phyloP scores from a whole-genome alignment of 192 early-diverging fungal genomes.

The Geranomyces variabilis region DNA sequence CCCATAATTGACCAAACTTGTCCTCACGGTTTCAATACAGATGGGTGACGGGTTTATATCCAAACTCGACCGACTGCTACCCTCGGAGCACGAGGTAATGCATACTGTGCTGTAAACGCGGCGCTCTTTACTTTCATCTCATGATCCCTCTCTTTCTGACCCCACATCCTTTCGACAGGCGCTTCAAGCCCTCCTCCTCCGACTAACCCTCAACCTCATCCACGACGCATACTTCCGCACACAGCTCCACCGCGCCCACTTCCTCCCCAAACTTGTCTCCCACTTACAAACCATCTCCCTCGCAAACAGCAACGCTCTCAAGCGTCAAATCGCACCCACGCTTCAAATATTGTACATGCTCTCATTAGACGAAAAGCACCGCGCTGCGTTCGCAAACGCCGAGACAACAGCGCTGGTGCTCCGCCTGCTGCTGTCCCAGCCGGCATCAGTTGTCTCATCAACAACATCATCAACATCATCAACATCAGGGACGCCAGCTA shows the following conservation, averaged over 20 bases:
- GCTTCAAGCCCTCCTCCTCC: conserved; percentile 45
- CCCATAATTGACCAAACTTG: not conserved
- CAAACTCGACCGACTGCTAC: conserved; percentile 41
- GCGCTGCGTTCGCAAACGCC: conserved; percentile 28
- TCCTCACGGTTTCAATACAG: too few species aligned
- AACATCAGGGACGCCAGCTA: too few species aligned
- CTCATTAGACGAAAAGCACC: conserved; percentile 47
- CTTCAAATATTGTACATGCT: conserved; percentile 56
- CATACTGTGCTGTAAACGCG: too few species aligned
- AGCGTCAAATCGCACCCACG: conserved; percentile 35
- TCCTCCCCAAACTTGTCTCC: conserved; percentile 40
- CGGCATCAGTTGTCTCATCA: not conserved
- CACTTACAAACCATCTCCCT: conserved; percentile 36
- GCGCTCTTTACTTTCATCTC: too few species aligned
- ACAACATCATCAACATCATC: too few species aligned
- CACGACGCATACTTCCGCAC: conserved; percentile 49
- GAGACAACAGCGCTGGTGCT: conserved; percentile 1
- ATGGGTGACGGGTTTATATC: conserved; percentile 36
- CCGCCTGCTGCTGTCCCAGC: conserved; percentile 7
- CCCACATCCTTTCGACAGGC: too few species aligned
- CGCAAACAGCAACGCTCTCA: not conserved
- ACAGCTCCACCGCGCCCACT: conserved; percentile 34
- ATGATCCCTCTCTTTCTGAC: too few species aligned
- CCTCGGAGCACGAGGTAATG: conserved; percentile 37
- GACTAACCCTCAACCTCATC: conserved; percentile 49